Conservation (phyloP, 2,329 filamentous ascomycete species). For the Pleoardoris graminearum region DNA sequence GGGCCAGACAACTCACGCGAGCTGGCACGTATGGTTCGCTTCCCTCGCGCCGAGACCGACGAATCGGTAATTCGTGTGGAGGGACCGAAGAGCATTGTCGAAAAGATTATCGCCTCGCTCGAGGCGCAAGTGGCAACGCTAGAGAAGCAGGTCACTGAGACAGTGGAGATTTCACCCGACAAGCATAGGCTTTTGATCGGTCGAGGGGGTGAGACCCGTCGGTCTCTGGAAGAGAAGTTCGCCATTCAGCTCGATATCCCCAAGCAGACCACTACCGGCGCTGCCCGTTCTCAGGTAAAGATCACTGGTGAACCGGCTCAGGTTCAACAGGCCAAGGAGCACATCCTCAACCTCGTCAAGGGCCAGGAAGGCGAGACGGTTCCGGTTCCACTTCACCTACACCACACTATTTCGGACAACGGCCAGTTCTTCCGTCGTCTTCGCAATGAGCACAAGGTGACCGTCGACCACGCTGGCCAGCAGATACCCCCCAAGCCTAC, state of each 20-base stretch:
- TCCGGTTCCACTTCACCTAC: conserved; percentile 78
- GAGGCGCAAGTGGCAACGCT: conserved; percentile 79
- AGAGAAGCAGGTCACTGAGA: conserved; percentile 78
- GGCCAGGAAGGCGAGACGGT: conserved; percentile 86
- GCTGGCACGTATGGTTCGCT: conserved; percentile 87
- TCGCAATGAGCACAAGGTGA: conserved; percentile 82
- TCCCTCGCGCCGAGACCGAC: conserved; percentile 84
- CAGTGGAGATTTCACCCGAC: conserved; percentile 79
- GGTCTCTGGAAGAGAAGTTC: conserved; percentile 83
- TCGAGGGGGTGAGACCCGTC: conserved; percentile 84
- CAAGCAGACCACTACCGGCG: conserved; percentile 69
- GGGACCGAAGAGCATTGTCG: conserved; percentile 79
- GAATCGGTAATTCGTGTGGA: conserved; percentile 86
- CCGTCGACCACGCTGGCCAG: conserved; percentile 86
- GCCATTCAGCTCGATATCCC: conserved; percentile 87
- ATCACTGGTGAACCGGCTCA: conserved; percentile 76
- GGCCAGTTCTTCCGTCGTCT: conserved; percentile 93
- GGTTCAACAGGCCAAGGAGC: conserved; percentile 83
- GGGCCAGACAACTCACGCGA: conserved; percentile 84
- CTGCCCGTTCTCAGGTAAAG: conserved; percentile 82
- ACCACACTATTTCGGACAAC: conserved; percentile 84
- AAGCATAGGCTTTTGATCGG: conserved; percentile 93
- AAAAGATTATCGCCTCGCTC: conserved; percentile 84
- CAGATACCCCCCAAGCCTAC: conserved; percentile 71
- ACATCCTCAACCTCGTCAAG: conserved; percentile 78